Percentiles rank a stretch among this genome's conserved stretches.
Evolutionary conservation across 2,329 filamentous ascomycete species (phyloP).

Genomic region (Fusarium continuum): DNA sequence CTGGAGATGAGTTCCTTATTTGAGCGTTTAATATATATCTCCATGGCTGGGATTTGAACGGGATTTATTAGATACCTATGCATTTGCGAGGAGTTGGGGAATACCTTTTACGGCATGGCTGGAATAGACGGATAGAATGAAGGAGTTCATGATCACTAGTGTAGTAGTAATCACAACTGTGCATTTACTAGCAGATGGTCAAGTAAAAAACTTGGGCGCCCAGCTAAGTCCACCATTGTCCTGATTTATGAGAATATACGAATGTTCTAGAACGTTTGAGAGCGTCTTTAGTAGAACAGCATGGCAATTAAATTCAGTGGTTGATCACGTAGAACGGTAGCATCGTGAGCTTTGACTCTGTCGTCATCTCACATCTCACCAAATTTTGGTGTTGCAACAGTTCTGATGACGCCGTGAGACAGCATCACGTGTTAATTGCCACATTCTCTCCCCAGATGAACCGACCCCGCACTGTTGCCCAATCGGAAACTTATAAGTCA

Average conservation of each 20-base stretch:
- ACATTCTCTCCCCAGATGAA: constrained; percentile 30
- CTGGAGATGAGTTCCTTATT: constrained; percentile 73
- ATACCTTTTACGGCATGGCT: background rate
- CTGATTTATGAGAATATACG: background rate
- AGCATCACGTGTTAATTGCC: constrained; percentile 41
- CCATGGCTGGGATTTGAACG: background rate
- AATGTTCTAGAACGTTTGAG: no score
- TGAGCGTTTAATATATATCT: constrained; percentile 27
- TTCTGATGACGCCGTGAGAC: constrained; percentile 27
- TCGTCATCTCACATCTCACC: constrained; percentile 19
- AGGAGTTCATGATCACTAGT: background rate
- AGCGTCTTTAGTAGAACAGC: no score
- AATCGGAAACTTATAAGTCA: constrained; percentile 43
- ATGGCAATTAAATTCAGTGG: no score
- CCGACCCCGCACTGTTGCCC: constrained; percentile 45
- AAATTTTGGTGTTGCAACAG: constrained; percentile 10
- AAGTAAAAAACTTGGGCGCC: no score
- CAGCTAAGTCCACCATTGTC: no score
- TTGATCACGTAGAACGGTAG: no score
- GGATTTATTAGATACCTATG: background rate
- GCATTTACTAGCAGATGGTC: no score
- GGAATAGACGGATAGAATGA: constrained; percentile 6
- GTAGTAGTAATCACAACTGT: background rate
- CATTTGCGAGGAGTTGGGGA: constrained; percentile 22
- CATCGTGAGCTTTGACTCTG: constrained; percentile 18